Conservation (phyloP, 2,329 filamentous ascomycete genomes). For the Aspergillus hortae region DNA sequence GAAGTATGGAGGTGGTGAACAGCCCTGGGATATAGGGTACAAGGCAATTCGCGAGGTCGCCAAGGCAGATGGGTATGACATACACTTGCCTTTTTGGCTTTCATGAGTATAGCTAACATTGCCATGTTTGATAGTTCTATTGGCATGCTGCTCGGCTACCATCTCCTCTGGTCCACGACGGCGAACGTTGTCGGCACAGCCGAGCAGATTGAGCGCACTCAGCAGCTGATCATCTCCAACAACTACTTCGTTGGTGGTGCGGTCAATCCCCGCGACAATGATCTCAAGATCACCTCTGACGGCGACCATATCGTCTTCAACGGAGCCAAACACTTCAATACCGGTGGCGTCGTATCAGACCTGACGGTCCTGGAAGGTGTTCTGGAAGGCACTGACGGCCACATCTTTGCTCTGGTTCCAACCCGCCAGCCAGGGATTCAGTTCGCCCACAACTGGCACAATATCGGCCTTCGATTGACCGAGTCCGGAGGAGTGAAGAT, state of each 20-base stretch:
- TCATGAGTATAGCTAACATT: not conserved
- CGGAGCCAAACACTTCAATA: slow-evolving; percentile 65
- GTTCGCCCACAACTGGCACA: slow-evolving; percentile 59
- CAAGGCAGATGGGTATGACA: slow-evolving; percentile 56
- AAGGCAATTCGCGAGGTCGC: slow-evolving; percentile 60
- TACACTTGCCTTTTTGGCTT: not conserved
- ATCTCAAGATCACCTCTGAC: slow-evolving; percentile 54
- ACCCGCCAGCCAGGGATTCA: slow-evolving; percentile 57
- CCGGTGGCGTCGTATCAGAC: slow-evolving; percentile 63
- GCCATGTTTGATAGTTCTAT: slow-evolving; percentile 43
- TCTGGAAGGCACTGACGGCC: slow-evolving; percentile 54
- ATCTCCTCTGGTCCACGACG: slow-evolving; percentile 61
- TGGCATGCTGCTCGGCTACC: slow-evolving; percentile 64
- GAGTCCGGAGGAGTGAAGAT: slow-evolving; percentile 64
- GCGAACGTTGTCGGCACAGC: slow-evolving; percentile 58
- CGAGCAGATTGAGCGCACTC: slow-evolving; percentile 56
- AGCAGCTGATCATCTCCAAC: slow-evolving; percentile 58
- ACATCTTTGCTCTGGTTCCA: slow-evolving; percentile 61
- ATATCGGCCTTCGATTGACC: slow-evolving; percentile 59
- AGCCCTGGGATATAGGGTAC: slow-evolving; percentile 55
- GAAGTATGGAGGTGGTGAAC: slow-evolving; percentile 52
- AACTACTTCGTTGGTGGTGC: slow-evolving; percentile 66
- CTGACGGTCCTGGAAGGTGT: slow-evolving; percentile 64
- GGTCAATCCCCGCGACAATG: slow-evolving; percentile 63
- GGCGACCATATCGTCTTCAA: slow-evolving; percentile 58